Percentiles rank a stretch among this genome's conserved stretches.
phyloP scores from a whole-genome alignment of 1,139 yeast species.

The Kluyveromyces marxianus region DNA sequence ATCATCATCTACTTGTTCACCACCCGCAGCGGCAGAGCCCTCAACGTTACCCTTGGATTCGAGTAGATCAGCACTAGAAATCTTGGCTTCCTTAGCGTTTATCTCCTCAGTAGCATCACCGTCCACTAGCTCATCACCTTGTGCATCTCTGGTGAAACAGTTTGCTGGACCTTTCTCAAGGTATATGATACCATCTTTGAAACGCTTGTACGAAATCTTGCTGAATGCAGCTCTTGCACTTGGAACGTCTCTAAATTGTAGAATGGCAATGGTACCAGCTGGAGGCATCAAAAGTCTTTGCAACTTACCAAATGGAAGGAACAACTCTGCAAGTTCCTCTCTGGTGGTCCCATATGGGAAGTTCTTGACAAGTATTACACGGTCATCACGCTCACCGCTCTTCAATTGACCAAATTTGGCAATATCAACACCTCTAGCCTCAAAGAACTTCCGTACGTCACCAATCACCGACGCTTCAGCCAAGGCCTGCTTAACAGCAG shows the following conservation, averaged over 20 bases:
- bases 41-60: constrained; percentile 24
- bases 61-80: constrained; percentile 38
- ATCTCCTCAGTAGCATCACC: constrained; percentile 25
- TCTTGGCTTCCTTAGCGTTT: constrained; percentile 38
- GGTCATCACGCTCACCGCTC: constrained; percentile 69
- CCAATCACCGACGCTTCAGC: constrained; percentile 97
- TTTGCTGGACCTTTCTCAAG: constrained; percentile 91
- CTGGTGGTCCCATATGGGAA: constrained; percentile 80
- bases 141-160: constrained; percentile 58
- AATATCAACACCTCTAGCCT: constrained; percentile 76
- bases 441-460: constrained; percentile 82
- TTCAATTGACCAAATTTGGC: constrained; percentile 48
- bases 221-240: constrained; percentile 86
- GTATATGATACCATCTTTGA: constrained; percentile 78
- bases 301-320: constrained; percentile 71
- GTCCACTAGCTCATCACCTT: constrained; percentile 18
- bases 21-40: constrained; percentile 6
- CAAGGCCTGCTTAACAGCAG: constrained; percentile 95
- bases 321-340: constrained; percentile 75
- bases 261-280: constrained; percentile 91
- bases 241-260: constrained; percentile 81
- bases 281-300: constrained; percentile 89
- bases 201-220: constrained; percentile 77
- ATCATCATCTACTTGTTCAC: constrained; percentile 31
- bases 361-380: constrained; percentile 75